Evolutionary conservation across 306 rosid genomes (phyloP), one percentile per base, ranked within the genome.

Genomic region (Cucurbita maxima): DNA sequence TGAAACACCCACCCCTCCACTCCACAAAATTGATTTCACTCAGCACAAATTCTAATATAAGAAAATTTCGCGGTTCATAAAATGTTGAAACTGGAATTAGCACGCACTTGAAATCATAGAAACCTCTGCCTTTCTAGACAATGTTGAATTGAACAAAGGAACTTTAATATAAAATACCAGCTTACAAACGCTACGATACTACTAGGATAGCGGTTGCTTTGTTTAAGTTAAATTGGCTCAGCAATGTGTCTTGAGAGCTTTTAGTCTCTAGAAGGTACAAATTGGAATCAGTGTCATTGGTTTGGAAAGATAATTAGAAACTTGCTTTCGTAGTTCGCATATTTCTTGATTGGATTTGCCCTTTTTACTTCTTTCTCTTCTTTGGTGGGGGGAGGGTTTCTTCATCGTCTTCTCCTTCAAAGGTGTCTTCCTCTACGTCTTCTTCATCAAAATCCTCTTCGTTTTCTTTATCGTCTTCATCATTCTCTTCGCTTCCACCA

Each of bases 371-470:
- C 79, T 81, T 84, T 71, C 85, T 79, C 85, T 81, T 84, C 81
- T 84, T 81, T 18, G 83, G 85, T 48, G 85, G 87, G 74, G 80
- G 85, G 25, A 84, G 81, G 18, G 85, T 76, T 54, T 78, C 85
- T 7, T 79, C 87, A 1, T 79, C 86, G 7, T 79, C 79, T 5
- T 74, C 76, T 25, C 71, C 85, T 20, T 83, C 86, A 20, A 77
- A 75, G 5, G 38, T 77, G 20, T 81, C 76, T 12, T 76, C 87
- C 43, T 83, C 80, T 45, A 30, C 82, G 0, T 78, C 71, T 15
- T 8, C 74, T 14, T 37, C 75, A 1, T 74, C 74, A 0, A 68
- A 74, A 0, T 44, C 76, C 0, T 51, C 79, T 0, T 73, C 80
- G 0, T 78, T 36, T 0, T 59, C 77, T 0, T 80, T 72, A 5